Evolutionary conservation across 805 yeast genomes (phyloP), one percentile per base, ranked within the genome.

Genomic region (Brettanomyces bruxellensis): DNA sequence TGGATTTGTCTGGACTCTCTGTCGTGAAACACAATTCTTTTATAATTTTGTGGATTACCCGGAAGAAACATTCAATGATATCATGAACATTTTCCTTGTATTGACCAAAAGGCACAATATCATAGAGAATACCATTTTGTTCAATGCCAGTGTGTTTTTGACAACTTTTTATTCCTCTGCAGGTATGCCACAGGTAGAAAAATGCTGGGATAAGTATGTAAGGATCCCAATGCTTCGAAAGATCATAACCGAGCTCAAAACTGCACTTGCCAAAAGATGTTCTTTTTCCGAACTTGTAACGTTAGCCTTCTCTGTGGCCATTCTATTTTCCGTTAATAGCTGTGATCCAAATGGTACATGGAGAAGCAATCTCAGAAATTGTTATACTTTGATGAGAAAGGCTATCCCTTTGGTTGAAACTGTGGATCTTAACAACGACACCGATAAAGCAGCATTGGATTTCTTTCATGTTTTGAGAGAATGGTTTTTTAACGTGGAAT

Each of bases 1-100:
- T 45, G 13, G 41, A 48, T 37, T 48, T n/a, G 44, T 42, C 14
- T 48, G 51, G 51, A 42, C 49, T 5, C 22, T 48, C n/a, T 34
- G 42, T 32, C n/a, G 39, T 4, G 13, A 13, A 9, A 38, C 46
- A 9, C 44, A 39, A 18, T 42, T 18, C 22, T 48, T 28, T 24
- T 48, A 38, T 34, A 39, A 42, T 13, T 39, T 45, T 23, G 12
- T 40, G 11, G 13, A 37, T 8, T 46, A 38, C 22, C 36, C 51
- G 3, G 51, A 48, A 22, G 46, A 48, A 14, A 18, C 13, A 2
- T 28, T 34, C 28, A 12, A 22, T 24, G 37, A 42, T 7, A 13
- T 41, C 7, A 18, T 39, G 34, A 34, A 30, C 18, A 34, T 35
- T 11, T 40, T 42, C 23, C 34, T 23, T 12, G 14, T 3, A 11